Evolutionary conservation across 1,284 basidiomycete species (phyloP), one percentile per base, ranked within the genome.

Genomic region (Trametes sp.): DNA sequence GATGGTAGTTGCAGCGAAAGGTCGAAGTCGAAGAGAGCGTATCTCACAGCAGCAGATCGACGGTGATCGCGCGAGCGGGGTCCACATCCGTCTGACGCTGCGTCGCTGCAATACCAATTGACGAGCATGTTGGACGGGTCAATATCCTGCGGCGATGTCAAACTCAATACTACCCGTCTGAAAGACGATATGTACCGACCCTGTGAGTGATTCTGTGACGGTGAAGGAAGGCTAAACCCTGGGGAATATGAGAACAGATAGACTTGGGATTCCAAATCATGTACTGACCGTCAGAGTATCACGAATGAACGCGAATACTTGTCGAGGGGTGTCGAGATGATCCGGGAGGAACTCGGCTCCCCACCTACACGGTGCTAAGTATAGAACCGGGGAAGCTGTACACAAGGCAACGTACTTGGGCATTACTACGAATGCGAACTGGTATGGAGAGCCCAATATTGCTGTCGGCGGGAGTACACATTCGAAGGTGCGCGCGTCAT

Each of bases 1-100:
- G 6, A 28, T 1, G 66, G 56, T 0, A 65, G 35, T 5, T 51
- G 55, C 4, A 65, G 42, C 1, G 66, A 63, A 13, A 59, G 44
- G 45, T 68, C 59, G 35, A 57, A 68, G 41, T 68, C 63, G 38
- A 65, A 56, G 4, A 68, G 50, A 6, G 54, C 54, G 24, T 64
- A 67, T 1, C n/a, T 2, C 3, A 49, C 56, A 23, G 42, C 33
- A 1, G 52, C 16, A 2, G 45, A 14, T 2, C 26, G 26, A n/a
- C 45, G 14, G 44, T 61, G 61, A 11, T 60, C 57, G 13, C 24
- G 36, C 29, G 61, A n/a, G 14, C 59, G 53, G 14, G 19, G 29
- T 35, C 14, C 8, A 23, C 46, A 45, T 16, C 14, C 16, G 2
- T 44, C 35, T 19, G 26, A 19, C 13, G 41, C 14, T 4, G 5